A percentile compares a stretch with the other conserved stretches of the same genome.
phyloP scores from a whole-genome alignment of 2,329 filamentous ascomycete species.

The Paracamarosporium sp. region DNA sequence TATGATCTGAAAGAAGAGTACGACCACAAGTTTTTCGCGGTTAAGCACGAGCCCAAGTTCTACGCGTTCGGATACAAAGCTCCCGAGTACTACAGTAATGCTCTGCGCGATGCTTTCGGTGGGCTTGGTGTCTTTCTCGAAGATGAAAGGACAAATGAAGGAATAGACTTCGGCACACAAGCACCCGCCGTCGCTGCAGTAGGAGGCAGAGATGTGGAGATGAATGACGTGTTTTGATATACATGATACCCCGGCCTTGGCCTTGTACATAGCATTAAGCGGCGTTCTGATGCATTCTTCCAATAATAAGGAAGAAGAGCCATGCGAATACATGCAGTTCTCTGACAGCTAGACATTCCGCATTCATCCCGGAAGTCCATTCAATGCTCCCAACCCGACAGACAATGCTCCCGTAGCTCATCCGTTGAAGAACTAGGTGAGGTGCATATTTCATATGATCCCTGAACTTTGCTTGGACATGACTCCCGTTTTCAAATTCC shows the following conservation, averaged over 20 bases:
- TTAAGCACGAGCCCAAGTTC: slow-evolving; percentile 70
- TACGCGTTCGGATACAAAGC: slow-evolving; percentile 84
- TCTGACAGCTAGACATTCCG: too few relatives aligned
- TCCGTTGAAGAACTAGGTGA: too few relatives aligned
- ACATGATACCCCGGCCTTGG: slow-evolving; percentile 41
- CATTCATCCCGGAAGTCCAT: too few relatives aligned
- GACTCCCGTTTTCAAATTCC: too few relatives aligned
- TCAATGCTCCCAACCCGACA: too few relatives aligned
- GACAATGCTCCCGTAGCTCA: too few relatives aligned
- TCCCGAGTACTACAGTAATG: slow-evolving; percentile 79
- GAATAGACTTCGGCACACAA: slow-evolving; percentile 38
- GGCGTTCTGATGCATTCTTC: slow-evolving; percentile 23
- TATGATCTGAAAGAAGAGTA: slow-evolving; percentile 75
- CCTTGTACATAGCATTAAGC: slow-evolving; percentile 25
- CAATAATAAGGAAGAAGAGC: neutral
- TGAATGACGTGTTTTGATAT: slow-evolving; percentile 51
- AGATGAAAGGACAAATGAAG: slow-evolving; percentile 66
- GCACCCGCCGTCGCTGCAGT: slow-evolving; percentile 57
- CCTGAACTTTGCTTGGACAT: too few relatives aligned
- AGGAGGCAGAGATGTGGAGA: slow-evolving; percentile 62
- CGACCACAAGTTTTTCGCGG: slow-evolving; percentile 75
- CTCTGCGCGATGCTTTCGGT: slow-evolving; percentile 87
- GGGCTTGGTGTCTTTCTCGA: slow-evolving; percentile 87
- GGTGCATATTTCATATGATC: too few relatives aligned
- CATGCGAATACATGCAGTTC: neutral